These are phyloP conservation scores for Aureobasidium sp. DNA, from an alignment of 2,329 filamentous ascomycete species.

Conservation along the genomic window DNA sequence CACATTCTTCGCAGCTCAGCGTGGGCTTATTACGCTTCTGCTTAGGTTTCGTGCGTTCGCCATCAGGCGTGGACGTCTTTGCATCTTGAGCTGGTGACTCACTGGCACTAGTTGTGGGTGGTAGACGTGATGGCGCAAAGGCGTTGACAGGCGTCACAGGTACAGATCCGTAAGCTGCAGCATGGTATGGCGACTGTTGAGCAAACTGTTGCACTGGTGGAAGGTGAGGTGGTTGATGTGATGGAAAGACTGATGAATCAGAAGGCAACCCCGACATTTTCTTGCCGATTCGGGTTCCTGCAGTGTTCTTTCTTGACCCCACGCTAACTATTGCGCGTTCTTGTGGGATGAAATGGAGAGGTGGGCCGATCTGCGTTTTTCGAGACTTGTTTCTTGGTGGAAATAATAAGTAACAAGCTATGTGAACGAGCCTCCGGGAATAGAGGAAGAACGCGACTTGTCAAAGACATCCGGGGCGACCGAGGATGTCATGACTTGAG, in stretches of 20 bases:
- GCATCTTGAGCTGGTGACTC: background rate
- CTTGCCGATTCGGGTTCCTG: conserved; percentile 1
- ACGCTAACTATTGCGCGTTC: background rate
- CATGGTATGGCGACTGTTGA: background rate
- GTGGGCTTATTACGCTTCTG: conserved; percentile 82
- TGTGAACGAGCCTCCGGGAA: background rate
- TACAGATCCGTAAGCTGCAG: background rate
- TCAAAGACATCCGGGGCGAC: background rate
- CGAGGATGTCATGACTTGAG: conserved; percentile 4
- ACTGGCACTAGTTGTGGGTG: background rate
- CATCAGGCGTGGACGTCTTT: conserved; percentile 1
- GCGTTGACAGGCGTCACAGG: conserved; percentile 7
- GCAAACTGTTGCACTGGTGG: conserved; percentile 3
- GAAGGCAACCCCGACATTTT: conserved; percentile 1
- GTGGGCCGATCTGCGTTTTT: background rate
- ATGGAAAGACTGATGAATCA: background rate
- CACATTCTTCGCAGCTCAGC: conserved; percentile 68
- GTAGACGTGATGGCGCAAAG: background rate
- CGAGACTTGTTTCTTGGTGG: conserved; percentile 1
- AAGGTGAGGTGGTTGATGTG: background rate
- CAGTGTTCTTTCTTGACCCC: background rate
- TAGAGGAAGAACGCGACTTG: conserved; percentile 2
- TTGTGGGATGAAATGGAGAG: background rate
- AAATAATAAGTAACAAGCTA: background rate
- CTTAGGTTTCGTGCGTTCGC: conserved; percentile 34